Conservation (phyloP, 164 flowering plant genomes). For the Sedum album region DNA sequence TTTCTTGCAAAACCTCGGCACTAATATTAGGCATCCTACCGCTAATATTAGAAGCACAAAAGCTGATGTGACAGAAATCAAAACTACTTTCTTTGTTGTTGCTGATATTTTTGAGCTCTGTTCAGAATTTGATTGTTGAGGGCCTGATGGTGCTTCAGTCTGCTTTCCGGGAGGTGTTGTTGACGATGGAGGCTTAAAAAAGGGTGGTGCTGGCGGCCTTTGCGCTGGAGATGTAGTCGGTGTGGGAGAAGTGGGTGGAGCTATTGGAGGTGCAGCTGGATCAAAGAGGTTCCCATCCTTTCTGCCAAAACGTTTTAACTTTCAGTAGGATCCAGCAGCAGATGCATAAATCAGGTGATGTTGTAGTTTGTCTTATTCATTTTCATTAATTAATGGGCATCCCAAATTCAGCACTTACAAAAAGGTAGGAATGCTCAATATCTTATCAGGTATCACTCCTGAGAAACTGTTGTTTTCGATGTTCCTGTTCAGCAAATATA, state of each 20-base stretch:
- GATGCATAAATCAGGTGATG: not conserved
- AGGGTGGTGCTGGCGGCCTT: slow-evolving; percentile 9
- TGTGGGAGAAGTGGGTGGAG: not conserved
- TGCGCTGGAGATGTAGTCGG: slow-evolving; percentile 14
- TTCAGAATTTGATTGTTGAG: slow-evolving; percentile 26
- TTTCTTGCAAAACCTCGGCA: slow-evolving; percentile 30
- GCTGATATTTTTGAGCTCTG: slow-evolving; percentile 16
- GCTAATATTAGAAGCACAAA: not conserved
- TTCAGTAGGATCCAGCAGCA: not conserved
- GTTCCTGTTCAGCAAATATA: slow-evolving; percentile 43
- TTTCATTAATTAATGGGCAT: not conserved
- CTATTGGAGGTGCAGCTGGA: slow-evolving; percentile 10
- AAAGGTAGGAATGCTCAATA: slow-evolving; percentile 44
- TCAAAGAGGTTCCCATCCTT: slow-evolving; percentile 79
- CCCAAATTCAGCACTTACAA: slow-evolving; percentile 33
- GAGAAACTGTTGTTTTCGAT: not conserved
- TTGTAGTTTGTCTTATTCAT: not conserved
- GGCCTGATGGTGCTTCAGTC: slow-evolving; percentile 22
- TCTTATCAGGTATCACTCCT: not conserved
- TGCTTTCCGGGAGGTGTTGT: slow-evolving; percentile 21
- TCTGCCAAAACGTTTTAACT: slow-evolving; percentile 38
- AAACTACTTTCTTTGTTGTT: slow-evolving; percentile 33
- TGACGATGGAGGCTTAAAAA: not conserved
- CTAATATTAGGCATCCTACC: slow-evolving; percentile 18
- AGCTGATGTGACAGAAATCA: slow-evolving; percentile 37